Base-by-base conservation (phyloP, 2,329 filamentous ascomycete genomes). In the Chaetomiaceae sp. region DNA sequence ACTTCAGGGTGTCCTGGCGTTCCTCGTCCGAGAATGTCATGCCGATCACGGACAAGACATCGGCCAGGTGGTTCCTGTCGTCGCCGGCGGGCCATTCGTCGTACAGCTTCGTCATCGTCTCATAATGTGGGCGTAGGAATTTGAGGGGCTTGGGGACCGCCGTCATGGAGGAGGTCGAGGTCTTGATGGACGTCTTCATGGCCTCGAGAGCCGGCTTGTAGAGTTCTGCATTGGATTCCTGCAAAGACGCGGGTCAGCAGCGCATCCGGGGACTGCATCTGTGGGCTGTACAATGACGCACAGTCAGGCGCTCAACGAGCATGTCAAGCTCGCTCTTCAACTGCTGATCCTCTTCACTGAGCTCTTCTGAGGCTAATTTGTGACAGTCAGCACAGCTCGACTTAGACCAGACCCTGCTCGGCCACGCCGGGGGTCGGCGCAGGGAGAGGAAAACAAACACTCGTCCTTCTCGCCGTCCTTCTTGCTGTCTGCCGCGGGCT, bases 11-110 rank as follows among this genome's bases (percentile, higher is more conserved):
- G 69, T 99, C 93, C 70, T 95, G 83, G 68, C 89, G 85, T 64
- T 96, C 89, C 71, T 97, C 93, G 65, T 97, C 92, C 43, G 92
- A 96, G 68, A 92, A 96, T 48, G 93, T 99, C 93, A 99, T 99
- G 55, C 92, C 93, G 61, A 99, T 87, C 43, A 99, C 93, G 13
- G 93, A 99, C 45, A 99, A 77, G 62, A 96, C 93, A 72, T 99
- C 95, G 40, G 93, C 95, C 58, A 99, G 76, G 3, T 90, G 81
- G 55, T 86, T 89, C 81, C 95, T 96, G 73, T 96, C 83, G 46
- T 89, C 82, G 58, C 89, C 83, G 50, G 80, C 79, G 4, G 86
- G 79, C 93, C 95, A 99, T 68, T 86, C 81, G 54, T 95, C 91
- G 74, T 96, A 96, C 23, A 91, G 76, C 69, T 87, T 87, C 56